phyloP scores from a whole-genome alignment of 306 rosid species.

The Morella rubra region DNA sequence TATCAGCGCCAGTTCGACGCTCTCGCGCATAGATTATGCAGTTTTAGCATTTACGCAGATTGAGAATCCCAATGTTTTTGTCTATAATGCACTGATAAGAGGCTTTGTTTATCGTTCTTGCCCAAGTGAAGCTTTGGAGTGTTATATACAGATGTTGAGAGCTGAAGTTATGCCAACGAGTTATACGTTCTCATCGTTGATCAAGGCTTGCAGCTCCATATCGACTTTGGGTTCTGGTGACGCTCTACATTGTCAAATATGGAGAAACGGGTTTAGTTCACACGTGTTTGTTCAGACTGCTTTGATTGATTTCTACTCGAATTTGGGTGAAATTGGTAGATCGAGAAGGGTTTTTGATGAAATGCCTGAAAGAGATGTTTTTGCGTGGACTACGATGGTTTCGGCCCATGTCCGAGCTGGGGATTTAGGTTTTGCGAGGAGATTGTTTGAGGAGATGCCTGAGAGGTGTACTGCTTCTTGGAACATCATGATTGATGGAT shows the following conservation, averaged over 20 bases:
- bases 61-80: constrained; percentile 56
- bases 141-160: constrained; percentile 47
- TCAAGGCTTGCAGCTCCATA: constrained; percentile 57
- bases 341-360: constrained; percentile 60
- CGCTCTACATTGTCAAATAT: constrained; percentile 56
- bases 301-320: constrained; percentile 62
- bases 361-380: constrained; percentile 62
- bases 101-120: constrained; percentile 44
- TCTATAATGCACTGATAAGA: constrained; percentile 66
- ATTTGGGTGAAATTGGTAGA: constrained; percentile 29
- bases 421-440: constrained; percentile 59
- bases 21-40: constrained; percentile 33
- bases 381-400: constrained; percentile 76
- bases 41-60: constrained; percentile 48
- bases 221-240: constrained; percentile 38
- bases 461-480: constrained; percentile 54
- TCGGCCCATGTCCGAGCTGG: constrained; percentile 43
- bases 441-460: constrained; percentile 64
- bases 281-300: constrained; percentile 73
- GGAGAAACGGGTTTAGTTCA: constrained; percentile 62
- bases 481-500: constrained; percentile 77
- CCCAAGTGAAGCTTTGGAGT: constrained; percentile 42
- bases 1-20: constrained; percentile 29
- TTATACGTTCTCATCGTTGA: constrained; percentile 63
- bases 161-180: constrained; percentile 51